These are phyloP conservation scores for Selenicereus undatus DNA, from an alignment of 148 eudicot species.

Conservation along the genomic window DNA sequence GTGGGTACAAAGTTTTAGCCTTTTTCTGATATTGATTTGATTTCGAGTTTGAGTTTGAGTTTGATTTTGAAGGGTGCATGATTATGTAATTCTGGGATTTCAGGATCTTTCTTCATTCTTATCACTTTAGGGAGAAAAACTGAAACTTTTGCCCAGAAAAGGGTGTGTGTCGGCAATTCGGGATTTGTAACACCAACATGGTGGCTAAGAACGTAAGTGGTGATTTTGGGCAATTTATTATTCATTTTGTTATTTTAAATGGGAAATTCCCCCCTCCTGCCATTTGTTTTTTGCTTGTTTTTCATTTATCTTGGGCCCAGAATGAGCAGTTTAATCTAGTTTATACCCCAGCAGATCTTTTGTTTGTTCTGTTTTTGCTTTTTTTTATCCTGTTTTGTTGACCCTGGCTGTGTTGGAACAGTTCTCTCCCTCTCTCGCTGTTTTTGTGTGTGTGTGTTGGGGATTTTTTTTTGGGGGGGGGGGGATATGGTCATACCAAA, in stretches of 20 bases:
- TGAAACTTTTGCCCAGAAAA: constrained; percentile 9
- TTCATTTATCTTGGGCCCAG: too few species aligned
- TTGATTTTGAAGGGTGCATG: neutral
- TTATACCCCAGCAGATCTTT: neutral
- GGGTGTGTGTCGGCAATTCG: constrained; percentile 6
- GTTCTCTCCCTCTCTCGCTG: neutral
- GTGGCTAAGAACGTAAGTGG: constrained; percentile 24
- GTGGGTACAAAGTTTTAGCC: constrained; percentile 13
- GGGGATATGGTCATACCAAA: neutral
- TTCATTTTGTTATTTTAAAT: too few species aligned
- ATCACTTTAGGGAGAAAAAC: neutral
- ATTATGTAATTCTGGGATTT: neutral
- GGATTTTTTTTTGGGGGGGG: neutral
- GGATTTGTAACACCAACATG: constrained; percentile 18
- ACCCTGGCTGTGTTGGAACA: neutral
- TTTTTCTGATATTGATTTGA: neutral
- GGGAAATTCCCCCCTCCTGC: too few species aligned
- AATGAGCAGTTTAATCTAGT: too few species aligned
- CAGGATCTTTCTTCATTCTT: neutral
- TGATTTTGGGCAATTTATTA: neutral
- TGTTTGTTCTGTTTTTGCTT: neutral
- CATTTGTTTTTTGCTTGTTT: too few species aligned
- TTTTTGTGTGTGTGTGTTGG: too few species aligned
- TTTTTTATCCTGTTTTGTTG: neutral
- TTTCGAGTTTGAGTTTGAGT: neutral